Base-by-base conservation (phyloP, 2,329 filamentous ascomycete species). In the Pochonia chlamydosporia region DNA sequence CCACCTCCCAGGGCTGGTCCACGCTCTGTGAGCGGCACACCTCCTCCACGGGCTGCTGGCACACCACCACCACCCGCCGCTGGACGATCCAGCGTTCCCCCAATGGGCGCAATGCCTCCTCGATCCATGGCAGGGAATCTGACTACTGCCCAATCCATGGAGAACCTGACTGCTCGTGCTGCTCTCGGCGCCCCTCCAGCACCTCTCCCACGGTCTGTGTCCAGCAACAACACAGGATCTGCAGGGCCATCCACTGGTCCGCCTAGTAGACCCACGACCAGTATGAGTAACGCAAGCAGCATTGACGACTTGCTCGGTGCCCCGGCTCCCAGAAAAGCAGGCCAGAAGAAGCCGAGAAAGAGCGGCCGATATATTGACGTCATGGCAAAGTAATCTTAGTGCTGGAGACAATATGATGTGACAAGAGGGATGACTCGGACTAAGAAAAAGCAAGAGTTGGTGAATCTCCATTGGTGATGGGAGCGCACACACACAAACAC, bases 301-400 rank as follows among this genome's bases (percentile, higher is more conserved):
- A 95, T 99, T 61, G 93, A 99, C 59, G 93, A 99, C 64, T 72
- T 99, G 52, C 72, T 99, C 20, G 88, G 88, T 5, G 83, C 86
- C 4, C 81, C 86, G 3, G 79, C 76, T 25, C 79, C 86, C 16
- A 79, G 87, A 53, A 91, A 87, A 57, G 71, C 75, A 5, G 76
- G 75, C 1, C 70, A 60, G 54, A 87, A 81, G 64, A 89, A 86
- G 65, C 74, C 79, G 59, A 89, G 89, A 73, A 96, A 90, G 74
- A 82, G 85, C 20, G 85, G 89, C 25, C 76, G 91, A 24, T 99
- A 99, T 73, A 84, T 99, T 25, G 93, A 99, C 76, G 89, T 99
- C 50, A 96, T 97, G 90, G 87, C 86, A 9, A 84, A 88, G 60
- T 78, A 68, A 13, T 21, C 11, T 4, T 4, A 36, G 5, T 33